Base-by-base conservation (phyloP, 2,329 filamentous ascomycete species). In the Tolypocladium nubicola region DNA sequence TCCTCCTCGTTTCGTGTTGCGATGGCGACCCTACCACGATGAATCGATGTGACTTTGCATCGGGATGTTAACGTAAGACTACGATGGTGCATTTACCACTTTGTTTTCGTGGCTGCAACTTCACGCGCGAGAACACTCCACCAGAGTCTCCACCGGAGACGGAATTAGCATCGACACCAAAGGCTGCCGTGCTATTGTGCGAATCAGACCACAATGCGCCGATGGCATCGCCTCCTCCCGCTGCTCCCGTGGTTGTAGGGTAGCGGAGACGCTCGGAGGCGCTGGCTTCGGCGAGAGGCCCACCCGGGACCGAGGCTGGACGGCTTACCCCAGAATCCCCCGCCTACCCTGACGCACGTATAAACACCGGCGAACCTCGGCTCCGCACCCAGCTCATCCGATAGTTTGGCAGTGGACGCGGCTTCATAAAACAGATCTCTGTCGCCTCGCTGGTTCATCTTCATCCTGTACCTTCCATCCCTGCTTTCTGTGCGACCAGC, bases 311-410 rank as follows among this genome's bases (percentile, higher is more conserved):
- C 53, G 53, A 54, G 53, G 53, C 39, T 40, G 53, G 53, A 16
- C 13, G 8, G 26, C 10, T 13, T 35, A 50, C 26, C 26, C 47
- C 47, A 33, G 26, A 35, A 35, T 33, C 26, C 47, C 45, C 47
- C 47, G 47, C 47, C 30, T 35, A n/a, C 19, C 52, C 11, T 33
- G 23, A 9, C 52, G 26, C 23, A 4, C 11, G 37, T 30, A 41
- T 50, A 37, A 53, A 37, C 40, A 50, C 19, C 33, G 26, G 21
- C 53, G 30, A 43, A 59, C 58, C 58, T 59, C 58, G 56, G 58
- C 53, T 56, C 30, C 53, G 33, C 53, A 14, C 23, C 19, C 37
- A 40, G n/a, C 43, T 33, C 33, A n/a, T 11, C 26, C 30, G 30
- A 10, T 2, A n/a, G 47, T 3, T 50, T 50, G 19, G 19, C 9